Base-by-base conservation (phyloP, 75 land plant genomes). In the Gnetum montanum region DNA sequence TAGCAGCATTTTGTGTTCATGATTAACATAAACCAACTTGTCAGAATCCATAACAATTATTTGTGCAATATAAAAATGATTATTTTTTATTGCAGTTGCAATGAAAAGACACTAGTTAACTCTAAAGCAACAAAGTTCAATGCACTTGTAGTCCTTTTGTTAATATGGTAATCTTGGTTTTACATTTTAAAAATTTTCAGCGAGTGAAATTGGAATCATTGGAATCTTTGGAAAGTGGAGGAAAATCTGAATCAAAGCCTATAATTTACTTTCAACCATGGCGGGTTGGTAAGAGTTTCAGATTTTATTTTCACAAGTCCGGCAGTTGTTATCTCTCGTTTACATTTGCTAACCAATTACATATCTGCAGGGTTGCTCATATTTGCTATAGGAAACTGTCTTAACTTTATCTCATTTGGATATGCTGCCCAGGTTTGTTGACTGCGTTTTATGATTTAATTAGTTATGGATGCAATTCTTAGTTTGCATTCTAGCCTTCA, bases 381-480 rank as follows among this genome's bases (percentile, higher is more conserved):
- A 48, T 95, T 95, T 61, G 50, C 76, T 60, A 19, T 90, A 41
- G 99, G 99, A 24, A 90, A 95, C 64, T 77, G 84, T 64, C 86
- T 95, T 38, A 95, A 95, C 58, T 95, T 95, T 65, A 68, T 95
- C 51, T 95, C 99, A 8, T 95, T 95, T 62, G 99, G 93, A 56
- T 95, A 90, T 81, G 99, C 99, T 49, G 99, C 99, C 18, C 99
- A 95, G 96, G 99, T 90, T 13, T 34, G 69, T 43, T 26, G 43
- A 33, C 31, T 20, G 55, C 3, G 13, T 20, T 34, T 19, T 18
- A 33, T 31, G 34, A 33, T 6, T 25, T 18, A 31, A 33, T 31
- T 13, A 53, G 19, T 16, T 47, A 24, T 25, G n/a, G 5, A 6
- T 2, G 25, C 20, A 37, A 23, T 15, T 25, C 16, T 27, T 58